phyloP scores from a whole-genome alignment of 306 rosid species.

The Rosa multiflora region DNA sequence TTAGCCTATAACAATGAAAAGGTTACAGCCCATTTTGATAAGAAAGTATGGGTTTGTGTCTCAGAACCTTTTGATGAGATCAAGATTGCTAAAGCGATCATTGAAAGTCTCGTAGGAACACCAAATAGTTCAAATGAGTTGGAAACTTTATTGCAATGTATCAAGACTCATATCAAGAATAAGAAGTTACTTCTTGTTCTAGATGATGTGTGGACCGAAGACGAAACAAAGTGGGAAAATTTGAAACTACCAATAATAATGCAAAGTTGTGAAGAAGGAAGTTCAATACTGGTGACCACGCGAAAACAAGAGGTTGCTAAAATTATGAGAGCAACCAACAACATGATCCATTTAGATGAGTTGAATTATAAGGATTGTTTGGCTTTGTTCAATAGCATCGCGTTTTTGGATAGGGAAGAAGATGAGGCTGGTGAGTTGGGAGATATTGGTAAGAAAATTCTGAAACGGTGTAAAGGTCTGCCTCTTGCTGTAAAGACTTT shows the following conservation, averaged over 20 bases:
- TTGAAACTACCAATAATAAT: background rate
- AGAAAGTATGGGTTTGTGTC: constrained; percentile 22
- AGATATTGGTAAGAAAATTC: constrained; percentile 7
- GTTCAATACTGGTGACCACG: constrained; percentile 17
- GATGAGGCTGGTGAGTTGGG: background rate
- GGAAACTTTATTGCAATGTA: background rate
- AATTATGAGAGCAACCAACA: background rate
- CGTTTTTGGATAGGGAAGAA: constrained; percentile 1
- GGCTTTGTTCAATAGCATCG: background rate
- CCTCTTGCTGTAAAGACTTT: constrained; percentile 26
- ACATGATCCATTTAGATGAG: background rate
- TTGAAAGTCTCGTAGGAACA: background rate
- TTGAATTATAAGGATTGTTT: constrained; percentile 10
- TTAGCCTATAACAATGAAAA: constrained; percentile 1
- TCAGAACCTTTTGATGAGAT: constrained; percentile 12
- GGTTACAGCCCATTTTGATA: constrained; percentile 12
- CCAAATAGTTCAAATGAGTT: background rate
- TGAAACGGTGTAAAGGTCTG: constrained; percentile 6
- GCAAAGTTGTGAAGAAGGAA: constrained; percentile 3
- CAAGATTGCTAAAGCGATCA: constrained; percentile 12
- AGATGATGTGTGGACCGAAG: constrained; percentile 21
- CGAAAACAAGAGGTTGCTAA: constrained; percentile 9
- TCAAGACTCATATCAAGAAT: background rate
- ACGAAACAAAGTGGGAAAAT: background rate
- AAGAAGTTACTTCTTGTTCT: constrained; percentile 15